These are phyloP conservation scores for Pythium rhizo-oryzae DNA, from an alignment of 352 stramenopile genomes.

Conservation along the genomic window DNA sequence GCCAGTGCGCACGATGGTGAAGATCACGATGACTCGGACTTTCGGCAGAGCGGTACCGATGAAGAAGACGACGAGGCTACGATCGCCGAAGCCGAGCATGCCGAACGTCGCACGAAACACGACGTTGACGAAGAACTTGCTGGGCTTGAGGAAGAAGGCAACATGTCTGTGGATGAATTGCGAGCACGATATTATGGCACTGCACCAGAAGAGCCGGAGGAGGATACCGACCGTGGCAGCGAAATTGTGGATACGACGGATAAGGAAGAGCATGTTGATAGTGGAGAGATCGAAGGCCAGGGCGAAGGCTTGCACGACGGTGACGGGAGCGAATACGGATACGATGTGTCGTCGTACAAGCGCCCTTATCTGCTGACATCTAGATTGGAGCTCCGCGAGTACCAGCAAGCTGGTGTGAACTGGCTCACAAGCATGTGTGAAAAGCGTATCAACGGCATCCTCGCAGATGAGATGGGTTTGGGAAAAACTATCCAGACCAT, in stretches of 20 bases:
- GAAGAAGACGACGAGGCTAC: constrained; percentile 70
- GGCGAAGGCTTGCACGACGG: neutral
- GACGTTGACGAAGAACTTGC: constrained; percentile 70
- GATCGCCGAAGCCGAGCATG: constrained; percentile 71
- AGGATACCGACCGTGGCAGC: neutral
- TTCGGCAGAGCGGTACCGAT: constrained; percentile 16
- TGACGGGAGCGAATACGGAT: neutral
- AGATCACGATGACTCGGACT: constrained; percentile 22
- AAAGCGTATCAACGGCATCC: constrained; percentile 97
- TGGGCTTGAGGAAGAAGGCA: constrained; percentile 76
- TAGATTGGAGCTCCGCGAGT: constrained; percentile 68
- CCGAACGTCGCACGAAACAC: constrained; percentile 28
- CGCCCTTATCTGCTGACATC: constrained; percentile 74
- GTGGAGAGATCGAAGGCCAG: neutral
- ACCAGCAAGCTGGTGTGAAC: constrained; percentile 92
- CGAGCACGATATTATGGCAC: constrained; percentile 58
- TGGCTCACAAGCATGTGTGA: constrained; percentile 99
- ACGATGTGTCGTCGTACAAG: constrained; percentile 36
- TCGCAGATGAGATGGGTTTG: constrained; percentile 97
- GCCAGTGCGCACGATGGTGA: neutral
- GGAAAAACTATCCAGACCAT: constrained; percentile 99
- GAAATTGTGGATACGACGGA: constrained; percentile 14
- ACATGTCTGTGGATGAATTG: constrained; percentile 91
- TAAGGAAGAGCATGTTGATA: constrained; percentile 20
- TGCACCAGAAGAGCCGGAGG: neutral